Conservation (phyloP, 768 basidiomycete genomes). For the Saitozyma podzolica region DNA sequence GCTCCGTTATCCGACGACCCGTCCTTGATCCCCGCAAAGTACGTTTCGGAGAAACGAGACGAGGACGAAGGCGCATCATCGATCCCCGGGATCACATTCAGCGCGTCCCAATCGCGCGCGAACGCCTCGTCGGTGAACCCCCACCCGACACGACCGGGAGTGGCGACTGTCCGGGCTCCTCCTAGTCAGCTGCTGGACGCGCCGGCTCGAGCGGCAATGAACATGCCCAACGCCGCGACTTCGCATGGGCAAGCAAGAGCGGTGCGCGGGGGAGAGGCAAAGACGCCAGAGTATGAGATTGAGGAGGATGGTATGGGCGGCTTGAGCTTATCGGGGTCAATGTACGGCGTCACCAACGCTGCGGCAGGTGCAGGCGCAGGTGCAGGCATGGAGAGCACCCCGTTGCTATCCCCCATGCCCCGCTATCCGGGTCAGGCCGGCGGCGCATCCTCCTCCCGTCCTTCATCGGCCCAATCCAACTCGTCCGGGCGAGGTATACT, state of each 20-base stretch:
- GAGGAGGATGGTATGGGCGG: constrained; percentile 8
- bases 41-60: constrained; percentile 22
- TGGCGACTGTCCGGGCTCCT: constrained; percentile 23
- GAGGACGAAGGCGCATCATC: constrained; percentile 6
- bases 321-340: background rate
- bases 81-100: background rate
- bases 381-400: constrained; percentile 6
- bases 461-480: constrained; percentile 38
- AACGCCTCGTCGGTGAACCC: constrained; percentile 11
- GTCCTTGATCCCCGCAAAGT: constrained; percentile 37
- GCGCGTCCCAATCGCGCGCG: background rate
- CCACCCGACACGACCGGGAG: constrained; percentile 11
- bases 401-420: constrained; percentile 16
- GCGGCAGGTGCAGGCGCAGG: constrained; percentile 7
- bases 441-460: constrained; percentile 24
- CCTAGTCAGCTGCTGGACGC: constrained; percentile 46
- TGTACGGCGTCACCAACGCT: background rate
- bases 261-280: constrained; percentile 37
- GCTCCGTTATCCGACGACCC: constrained; percentile 36
- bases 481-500: constrained; percentile 33
- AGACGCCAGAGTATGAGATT: constrained; percentile 44
- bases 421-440: background rate
- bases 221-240: constrained; percentile 45
- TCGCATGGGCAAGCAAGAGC: constrained; percentile 48
- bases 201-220: constrained; percentile 50